A percentile compares a stretch with the other conserved stretches of the same genome.
phyloP scores from a whole-genome alignment of 345 rosid species.

The Linum trigynum region DNA sequence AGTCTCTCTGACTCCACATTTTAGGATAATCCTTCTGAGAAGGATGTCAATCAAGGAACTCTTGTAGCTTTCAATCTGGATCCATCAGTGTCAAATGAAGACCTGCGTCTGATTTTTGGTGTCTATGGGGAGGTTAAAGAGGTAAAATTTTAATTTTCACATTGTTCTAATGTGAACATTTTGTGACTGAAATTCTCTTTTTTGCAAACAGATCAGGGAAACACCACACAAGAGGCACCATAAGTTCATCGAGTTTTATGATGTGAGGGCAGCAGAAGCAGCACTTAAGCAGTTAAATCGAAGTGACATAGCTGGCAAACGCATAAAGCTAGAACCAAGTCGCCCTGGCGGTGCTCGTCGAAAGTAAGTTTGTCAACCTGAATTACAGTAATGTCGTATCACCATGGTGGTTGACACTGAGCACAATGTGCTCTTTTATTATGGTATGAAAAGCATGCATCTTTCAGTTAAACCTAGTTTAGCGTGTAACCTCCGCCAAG shows the following conservation, averaged over 20 bases:
- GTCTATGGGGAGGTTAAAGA: conserved; percentile 73
- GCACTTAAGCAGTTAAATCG: conserved; percentile 64
- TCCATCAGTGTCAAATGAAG: conserved; percentile 65
- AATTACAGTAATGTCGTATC: background rate
- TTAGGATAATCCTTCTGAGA: conserved; percentile 75
- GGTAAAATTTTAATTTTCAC: conserved; percentile 25
- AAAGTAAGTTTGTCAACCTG: conserved; percentile 17
- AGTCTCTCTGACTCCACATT: too few species aligned
- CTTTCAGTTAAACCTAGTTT: too few species aligned
- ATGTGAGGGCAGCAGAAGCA: conserved; percentile 72
- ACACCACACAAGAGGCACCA: conserved; percentile 81
- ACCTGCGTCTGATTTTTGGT: conserved; percentile 60
- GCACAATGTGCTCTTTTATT: too few species aligned
- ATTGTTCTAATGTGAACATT: background rate
- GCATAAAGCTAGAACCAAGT: conserved; percentile 79
- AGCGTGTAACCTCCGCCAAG: too few species aligned
- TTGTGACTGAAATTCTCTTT: background rate
- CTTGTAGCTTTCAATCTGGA: conserved; percentile 70
- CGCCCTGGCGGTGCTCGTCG: conserved; percentile 80
- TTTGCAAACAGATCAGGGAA: conserved; percentile 60
- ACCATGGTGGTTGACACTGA: too few species aligned
- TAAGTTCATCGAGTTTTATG: conserved; percentile 72
- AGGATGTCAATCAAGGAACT: conserved; percentile 77
- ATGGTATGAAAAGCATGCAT: too few species aligned
- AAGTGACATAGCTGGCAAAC: conserved; percentile 75